Evolutionary conservation across 1,284 basidiomycete genomes (phyloP).

Genomic region (Wallemia mellicola): DNA sequence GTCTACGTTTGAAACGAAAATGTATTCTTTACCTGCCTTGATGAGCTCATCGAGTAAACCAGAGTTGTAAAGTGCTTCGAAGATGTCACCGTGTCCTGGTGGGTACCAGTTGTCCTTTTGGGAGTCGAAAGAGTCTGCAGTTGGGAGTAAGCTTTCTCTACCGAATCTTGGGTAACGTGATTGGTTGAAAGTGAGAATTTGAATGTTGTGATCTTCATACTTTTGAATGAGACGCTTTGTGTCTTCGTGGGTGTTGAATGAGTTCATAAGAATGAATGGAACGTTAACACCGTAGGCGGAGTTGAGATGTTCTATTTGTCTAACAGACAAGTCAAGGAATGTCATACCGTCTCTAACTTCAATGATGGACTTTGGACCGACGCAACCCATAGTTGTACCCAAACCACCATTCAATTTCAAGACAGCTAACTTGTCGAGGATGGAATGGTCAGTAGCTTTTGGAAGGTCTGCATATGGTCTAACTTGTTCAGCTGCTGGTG

Average conservation of each 20-base stretch:
- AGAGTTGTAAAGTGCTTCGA: conserved; percentile 75
- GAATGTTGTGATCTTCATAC: conserved; percentile 90
- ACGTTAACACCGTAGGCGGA: conserved; percentile 38
- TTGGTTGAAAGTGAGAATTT: conserved; percentile 59
- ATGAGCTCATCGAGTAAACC: conserved; percentile 87
- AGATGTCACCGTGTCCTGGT: conserved; percentile 92
- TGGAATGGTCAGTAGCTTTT: conserved; percentile 28
- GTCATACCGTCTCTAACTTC: conserved; percentile 96
- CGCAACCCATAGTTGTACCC: conserved; percentile 79
- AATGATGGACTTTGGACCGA: conserved; percentile 57
- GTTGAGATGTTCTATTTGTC: conserved; percentile 70
- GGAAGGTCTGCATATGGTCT: conserved; percentile 53
- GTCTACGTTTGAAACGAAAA: conserved; percentile 97
- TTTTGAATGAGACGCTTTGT: conserved; percentile 97
- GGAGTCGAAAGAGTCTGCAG: conserved; percentile 52
- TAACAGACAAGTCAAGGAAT: conserved; percentile 85
- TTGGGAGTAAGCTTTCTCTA: conserved; percentile 77
- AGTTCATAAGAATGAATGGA: conserved; percentile 97
- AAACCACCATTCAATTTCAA: conserved; percentile 99
- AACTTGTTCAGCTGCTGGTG: conserved; percentile 75
- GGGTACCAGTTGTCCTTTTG: conserved; percentile 98
- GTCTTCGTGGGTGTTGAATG: conserved; percentile 97
- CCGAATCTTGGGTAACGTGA: conserved; percentile 90
- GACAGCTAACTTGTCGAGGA: conserved; percentile 81
- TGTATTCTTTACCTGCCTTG: conserved; percentile 87